Base-by-base conservation (phyloP, 2,329 filamentous ascomycete species). In the Aspergillus amoenus region DNA sequence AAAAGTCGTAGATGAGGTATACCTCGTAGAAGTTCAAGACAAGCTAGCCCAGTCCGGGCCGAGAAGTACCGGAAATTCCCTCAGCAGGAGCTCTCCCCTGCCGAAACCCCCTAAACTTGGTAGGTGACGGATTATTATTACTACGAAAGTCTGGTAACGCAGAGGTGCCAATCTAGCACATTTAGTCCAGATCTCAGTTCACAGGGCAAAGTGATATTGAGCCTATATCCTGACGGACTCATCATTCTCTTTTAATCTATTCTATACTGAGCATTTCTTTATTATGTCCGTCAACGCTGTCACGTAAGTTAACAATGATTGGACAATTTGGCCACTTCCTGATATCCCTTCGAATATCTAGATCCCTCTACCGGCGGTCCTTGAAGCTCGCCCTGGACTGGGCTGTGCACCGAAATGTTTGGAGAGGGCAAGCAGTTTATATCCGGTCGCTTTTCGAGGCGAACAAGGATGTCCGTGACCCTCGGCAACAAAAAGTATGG, bases 371-470 rank as follows among this genome's bases (percentile, higher is more conserved):
- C 78, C 88, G 93, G 72, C 91, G 92, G 67, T 92, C 92, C 24
- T 78, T 99, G 72, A 97, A 97, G 83, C 87, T 97, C 64, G 84
- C 94, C 42, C 86, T 97, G 64, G 92, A 97, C 80, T 99, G 94
- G 94, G 86, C 91, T 57, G 92, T 97, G 62, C 90, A 97, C 74
- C 86, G 94, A 66, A 86, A 93, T 69, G 79, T 97, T 60, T 99
- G 94, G 93, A 89, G 94, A 68, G 93, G 93, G 61, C 94, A 97
- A 77, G 94, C 94, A 32, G 81, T 97, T 62, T 97, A 99, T 76
- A 96, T 99, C 69, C 88, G 94, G 68, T 92, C 89, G 39, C 83
- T 97, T 13, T 99, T 97, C 73, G 94, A 99, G 75, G 91, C 91
- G 57, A 97, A 99, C 77, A 90, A 86, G 73, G 81, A 91, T 72